Evolutionary conservation across 1,284 basidiomycete species (phyloP).

Genomic region (Leccinum solheimii): DNA sequence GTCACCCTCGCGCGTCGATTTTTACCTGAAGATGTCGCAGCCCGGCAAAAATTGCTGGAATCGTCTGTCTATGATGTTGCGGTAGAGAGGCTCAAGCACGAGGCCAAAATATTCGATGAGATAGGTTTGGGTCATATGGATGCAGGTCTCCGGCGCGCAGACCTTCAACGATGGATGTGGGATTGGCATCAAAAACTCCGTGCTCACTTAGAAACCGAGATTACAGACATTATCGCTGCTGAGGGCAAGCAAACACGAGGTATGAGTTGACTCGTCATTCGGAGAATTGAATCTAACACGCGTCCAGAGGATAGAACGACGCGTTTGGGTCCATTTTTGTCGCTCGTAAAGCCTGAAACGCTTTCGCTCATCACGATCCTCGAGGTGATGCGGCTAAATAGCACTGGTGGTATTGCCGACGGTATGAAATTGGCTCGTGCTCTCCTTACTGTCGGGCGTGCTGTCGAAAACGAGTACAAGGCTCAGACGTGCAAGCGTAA

Average conservation of each 20-base stretch:
- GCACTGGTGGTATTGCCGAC: conserved; percentile 73
- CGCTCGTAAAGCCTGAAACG: conserved; percentile 74
- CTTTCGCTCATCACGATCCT: conserved; percentile 89
- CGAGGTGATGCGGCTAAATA: conserved; percentile 85
- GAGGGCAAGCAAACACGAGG: conserved; percentile 36
- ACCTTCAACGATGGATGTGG: conserved; percentile 85
- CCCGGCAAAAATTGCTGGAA: conserved; percentile 83
- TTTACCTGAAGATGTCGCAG: conserved; percentile 63
- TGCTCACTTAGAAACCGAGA: conserved; percentile 54
- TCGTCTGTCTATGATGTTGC: conserved; percentile 85
- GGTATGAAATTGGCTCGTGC: conserved; percentile 93
- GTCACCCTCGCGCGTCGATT: conserved; percentile 63
- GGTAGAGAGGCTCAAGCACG: conserved; percentile 67
- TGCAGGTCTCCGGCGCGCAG: conserved; percentile 49
- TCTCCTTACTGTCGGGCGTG: conserved; percentile 79
- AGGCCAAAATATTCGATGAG: conserved; percentile 59
- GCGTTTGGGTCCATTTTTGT: conserved; percentile 64
- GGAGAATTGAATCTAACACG: background rate
- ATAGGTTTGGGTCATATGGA: conserved; percentile 55
- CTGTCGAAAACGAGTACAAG: conserved; percentile 88
- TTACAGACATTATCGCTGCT: conserved; percentile 48
- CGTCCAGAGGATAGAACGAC: conserved; percentile 11
- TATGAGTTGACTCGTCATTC: conserved; percentile 8
- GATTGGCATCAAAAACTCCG: conserved; percentile 77
- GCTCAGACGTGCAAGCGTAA: conserved; percentile 76